Base-by-base conservation (phyloP, 1,284 basidiomycete genomes). In the Leucoagaricus sp. region DNA sequence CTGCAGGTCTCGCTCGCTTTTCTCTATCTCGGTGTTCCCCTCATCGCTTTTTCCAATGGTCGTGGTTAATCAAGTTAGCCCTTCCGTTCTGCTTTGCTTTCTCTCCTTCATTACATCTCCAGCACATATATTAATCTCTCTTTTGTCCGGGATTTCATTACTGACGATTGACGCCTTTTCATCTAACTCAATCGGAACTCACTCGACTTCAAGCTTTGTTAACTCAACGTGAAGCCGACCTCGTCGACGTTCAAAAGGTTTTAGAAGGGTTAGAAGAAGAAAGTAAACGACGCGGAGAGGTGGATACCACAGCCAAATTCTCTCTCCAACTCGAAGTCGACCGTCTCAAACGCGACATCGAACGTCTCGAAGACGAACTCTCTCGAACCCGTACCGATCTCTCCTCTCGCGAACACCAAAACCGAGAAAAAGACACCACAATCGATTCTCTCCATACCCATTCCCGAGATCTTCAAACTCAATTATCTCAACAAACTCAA, bases 311-410 rank as follows among this genome's bases (percentile, higher is more conserved):
- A 9, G 91, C 94, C 47, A 82, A 87, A 55, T 93, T 94, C 76
- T 92, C 92, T 0, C 75, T 98, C 38, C 92, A 97, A 70, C 82
- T 98, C 25, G 96, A 98, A 72, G 82, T 94, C 3, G 96, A 98
- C 64, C 79, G 94, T 1, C 76, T 96, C 49, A 89, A 91, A 68
- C 83, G 95, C 29, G 96, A 98, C 68, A 69, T 97, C 21, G 84
- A 87, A 61, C 78, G 89, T 6, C 80, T 89, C 10, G 93, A 96
- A 65, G 86, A 89, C 61, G 93, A 97, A 53, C 78, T 97, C 7
- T 74, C 82, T 13, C 83, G 89, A 12, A 83, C 88, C 2, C 79
- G 90, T 50, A 82, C 85, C 58, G 93, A 95, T 49, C 71, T 94
- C 13, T 83, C 85, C 17, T 84, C 87, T 40, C 78, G 80, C 57